A percentile compares a stretch with the other conserved stretches of the same genome.
Evolutionary conservation across 306 rosid genomes (phyloP).

Genomic region (Cucurbita maxima): DNA sequence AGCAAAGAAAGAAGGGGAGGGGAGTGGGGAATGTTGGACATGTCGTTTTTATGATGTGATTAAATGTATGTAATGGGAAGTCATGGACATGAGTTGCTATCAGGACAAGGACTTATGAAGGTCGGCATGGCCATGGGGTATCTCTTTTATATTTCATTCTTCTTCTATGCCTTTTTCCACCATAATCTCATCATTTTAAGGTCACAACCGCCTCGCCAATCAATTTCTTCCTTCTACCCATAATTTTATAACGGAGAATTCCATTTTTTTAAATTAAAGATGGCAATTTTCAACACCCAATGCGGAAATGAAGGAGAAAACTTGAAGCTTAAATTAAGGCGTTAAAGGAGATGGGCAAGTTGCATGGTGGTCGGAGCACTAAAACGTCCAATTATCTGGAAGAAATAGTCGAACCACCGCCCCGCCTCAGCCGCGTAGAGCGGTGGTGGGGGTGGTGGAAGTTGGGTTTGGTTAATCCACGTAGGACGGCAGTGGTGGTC

Average conservation of each 20-base stretch:
- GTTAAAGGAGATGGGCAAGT: background rate
- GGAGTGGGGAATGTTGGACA: background rate
- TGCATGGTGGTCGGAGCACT: background rate
- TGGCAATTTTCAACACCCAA: background rate
- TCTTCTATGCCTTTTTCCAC: background rate
- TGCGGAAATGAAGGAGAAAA: background rate
- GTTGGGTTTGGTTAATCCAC: slow-evolving; percentile 36
- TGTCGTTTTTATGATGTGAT: background rate
- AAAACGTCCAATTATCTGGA: background rate
- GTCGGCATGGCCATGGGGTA: background rate
- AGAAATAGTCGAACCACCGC: background rate
- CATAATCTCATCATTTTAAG: background rate
- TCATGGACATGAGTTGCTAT: background rate
- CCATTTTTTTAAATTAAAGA: background rate
- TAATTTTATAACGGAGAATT: background rate
- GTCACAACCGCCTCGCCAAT: slow-evolving; percentile 1
- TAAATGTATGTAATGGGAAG: background rate
- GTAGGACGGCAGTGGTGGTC: slow-evolving; percentile 40
- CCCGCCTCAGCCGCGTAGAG: background rate
- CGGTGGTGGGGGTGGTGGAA: slow-evolving; percentile 16
- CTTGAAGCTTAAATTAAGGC: background rate
- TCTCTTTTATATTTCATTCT: background rate
- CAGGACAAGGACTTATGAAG: background rate
- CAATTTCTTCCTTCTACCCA: background rate
- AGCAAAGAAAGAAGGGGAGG: background rate